Evolutionary conservation across 2,329 filamentous ascomycete species (phyloP), one percentile per base, ranked within the genome.

Genomic region (Ascochyta fabae): DNA sequence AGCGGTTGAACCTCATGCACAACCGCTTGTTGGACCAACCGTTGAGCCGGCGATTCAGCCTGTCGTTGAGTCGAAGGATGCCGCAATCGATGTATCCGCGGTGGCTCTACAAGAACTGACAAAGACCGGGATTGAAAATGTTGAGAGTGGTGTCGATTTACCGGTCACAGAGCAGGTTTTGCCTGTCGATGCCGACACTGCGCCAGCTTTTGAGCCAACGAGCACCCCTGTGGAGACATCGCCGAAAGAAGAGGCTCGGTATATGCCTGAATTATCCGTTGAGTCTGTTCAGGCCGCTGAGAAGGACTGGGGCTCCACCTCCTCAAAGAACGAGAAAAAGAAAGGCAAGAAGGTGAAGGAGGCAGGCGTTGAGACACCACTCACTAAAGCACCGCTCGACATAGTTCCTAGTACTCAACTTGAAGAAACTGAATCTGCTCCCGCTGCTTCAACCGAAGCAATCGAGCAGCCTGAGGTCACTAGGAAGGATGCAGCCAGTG

Each of bases 301-400:
- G 6, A 54, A 54, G 1, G 55, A 59, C 12, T 58, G 50, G 55
- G 56, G 31, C 16, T 53, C 49, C 24, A 41, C 53, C 4, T n/a
- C 45, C 7, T 58, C 57, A 19, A 59, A 58, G 40, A 61, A 61
- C 36, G 56, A 56, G 27, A 60, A 53, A 31, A 67, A 69, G 43
- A 67, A 64, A 49, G 41, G 38, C 22, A 65, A 61, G 49, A 66
- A 68, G 43, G 53, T 39, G n/a, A 66, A 64, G 36, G 48, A 48
- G 7, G 51, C 59, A 39, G 49, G 24, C 3, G 12, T 45, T 16
- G 49, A 51, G 33, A 58, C 53, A 10, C 52, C 62, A 36, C 40
- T 50, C 13, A 23, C 39, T 12, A 53, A 67, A 48, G 43, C 46
- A 9, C n/a, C 31, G 24, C n/a, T 54, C 5, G 53, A 67, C n/a